Evolutionary conservation across 768 basidiomycete species (phyloP), one percentile per base, ranked within the genome.

Genomic region (Rhodosporidiobolus odoratus): DNA sequence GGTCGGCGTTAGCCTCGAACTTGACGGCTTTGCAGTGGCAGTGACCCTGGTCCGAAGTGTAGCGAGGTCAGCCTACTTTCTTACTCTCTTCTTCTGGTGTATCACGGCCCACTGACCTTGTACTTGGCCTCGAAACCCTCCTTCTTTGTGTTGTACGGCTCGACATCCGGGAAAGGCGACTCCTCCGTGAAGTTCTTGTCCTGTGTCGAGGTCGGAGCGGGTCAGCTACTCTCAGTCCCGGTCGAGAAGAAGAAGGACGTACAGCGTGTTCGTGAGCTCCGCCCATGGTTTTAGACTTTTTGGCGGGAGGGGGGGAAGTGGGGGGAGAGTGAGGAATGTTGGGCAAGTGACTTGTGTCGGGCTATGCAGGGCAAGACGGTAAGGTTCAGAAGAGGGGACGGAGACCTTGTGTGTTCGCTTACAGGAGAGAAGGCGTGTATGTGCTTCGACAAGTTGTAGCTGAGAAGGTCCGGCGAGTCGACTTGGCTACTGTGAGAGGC

Each of bases 1-100:
- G 69, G 3, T 71, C 69, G 52, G 30, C 38, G 47, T 66, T 66
- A 35, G 45, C 64, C 50, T 58, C 54, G 56, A 37, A 71, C 17
- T 34, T 27, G 27, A 71, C 69, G 30, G 65, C 60, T 12, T 38
- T 40, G 56, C 69, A 71, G 25, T 71, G 69, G 37, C 69, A 71
- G 3, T 38, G 21, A 2, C 52, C 68, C 52, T 69, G 32, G n/a
- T n/a, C n/a, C 2, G 10, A 3, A 10, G 9, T 47, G 3, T 37
- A 43, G 41, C 3, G 15, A 47, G 32, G 50, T 48, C 45, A 58
- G 56, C 58, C 54, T 59, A 40, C n/a, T n/a, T n/a, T n/a, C n/a
- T n/a, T n/a, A n/a, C n/a, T n/a, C n/a, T n/a, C n/a, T n/a, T n/a
- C n/a, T n/a, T n/a, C n/a, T n/a, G n/a, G n/a, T n/a, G n/a, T n/a